Evolutionary conservation across 1,284 basidiomycete genomes (phyloP).

Genomic region (Cystobasidium sp.): DNA sequence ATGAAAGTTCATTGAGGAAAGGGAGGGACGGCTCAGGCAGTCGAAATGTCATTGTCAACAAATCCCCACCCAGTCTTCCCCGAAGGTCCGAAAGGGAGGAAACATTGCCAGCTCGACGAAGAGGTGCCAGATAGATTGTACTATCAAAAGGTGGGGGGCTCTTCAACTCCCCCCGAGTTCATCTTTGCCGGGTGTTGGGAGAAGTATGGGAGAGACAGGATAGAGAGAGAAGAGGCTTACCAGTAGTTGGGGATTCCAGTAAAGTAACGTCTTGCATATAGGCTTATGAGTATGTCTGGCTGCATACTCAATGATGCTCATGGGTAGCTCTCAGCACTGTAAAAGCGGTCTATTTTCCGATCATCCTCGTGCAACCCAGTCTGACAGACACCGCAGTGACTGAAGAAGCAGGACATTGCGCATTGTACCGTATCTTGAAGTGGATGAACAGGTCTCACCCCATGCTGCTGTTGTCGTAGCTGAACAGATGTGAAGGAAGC

Average conservation of each 20-base stretch:
- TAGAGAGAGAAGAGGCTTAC: slow-evolving; percentile 8
- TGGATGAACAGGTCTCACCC: no score
- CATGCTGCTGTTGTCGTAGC: no score
- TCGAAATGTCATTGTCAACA: slow-evolving; percentile 39
- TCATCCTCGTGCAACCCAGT: no score
- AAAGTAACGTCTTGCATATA: not conserved
- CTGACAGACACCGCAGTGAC: no score
- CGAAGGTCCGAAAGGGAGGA: not conserved
- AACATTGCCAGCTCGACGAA: slow-evolving; percentile 31
- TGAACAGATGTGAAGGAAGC: no score
- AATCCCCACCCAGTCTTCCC: not conserved
- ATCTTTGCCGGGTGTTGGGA: slow-evolving; percentile 35
- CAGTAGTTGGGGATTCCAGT: not conserved
- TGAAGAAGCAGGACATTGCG: no score
- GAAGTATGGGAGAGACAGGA: not conserved
- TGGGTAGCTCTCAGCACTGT: no score
- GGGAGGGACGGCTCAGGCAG: slow-evolving; percentile 38
- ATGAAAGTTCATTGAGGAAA: no score
- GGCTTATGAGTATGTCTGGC: not conserved
- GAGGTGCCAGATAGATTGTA: slow-evolving; percentile 40
- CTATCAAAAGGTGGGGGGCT: slow-evolving; percentile 35
- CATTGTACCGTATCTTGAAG: no score
- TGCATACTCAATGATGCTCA: no score
- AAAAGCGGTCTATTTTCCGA: no score
- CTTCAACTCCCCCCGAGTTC: slow-evolving; percentile 43